Conservation (phyloP, 495 filamentous ascomycete species). For the Penicillium malachiteum region DNA sequence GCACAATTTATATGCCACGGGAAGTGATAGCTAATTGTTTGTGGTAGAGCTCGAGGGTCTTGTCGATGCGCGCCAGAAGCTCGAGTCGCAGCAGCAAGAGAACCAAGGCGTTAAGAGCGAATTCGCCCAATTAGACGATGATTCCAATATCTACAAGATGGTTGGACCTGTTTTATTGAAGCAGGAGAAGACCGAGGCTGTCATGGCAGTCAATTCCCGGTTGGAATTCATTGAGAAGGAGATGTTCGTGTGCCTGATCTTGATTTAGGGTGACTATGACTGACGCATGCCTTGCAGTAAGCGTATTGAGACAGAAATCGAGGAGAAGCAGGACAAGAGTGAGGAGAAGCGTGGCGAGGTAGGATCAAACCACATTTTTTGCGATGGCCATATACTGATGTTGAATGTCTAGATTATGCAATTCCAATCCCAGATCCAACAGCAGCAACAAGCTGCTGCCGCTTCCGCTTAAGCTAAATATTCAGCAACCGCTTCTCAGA, state of each 20-base stretch:
- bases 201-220: conserved; percentile 83
- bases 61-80: conserved; percentile 81
- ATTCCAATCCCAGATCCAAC: conserved; percentile 43
- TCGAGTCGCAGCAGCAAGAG: conserved; percentile 92
- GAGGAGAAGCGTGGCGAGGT: conserved; percentile 79
- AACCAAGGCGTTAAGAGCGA: conserved; percentile 90
- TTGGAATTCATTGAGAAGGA: conserved; percentile 92
- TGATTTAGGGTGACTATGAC: background rate
- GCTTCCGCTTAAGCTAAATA: conserved; percentile 32
- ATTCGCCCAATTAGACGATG: conserved; percentile 73
- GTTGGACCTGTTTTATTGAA: conserved; percentile 91
- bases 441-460: conserved; percentile 33
- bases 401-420: conserved; percentile 39
- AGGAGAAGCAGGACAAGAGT: conserved; percentile 73
- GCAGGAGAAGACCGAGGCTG: conserved; percentile 85
- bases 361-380: background rate
- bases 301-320: conserved; percentile 78
- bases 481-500: background rate
- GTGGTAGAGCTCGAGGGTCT: conserved; percentile 69
- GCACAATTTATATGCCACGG: too few species aligned
- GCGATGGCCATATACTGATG: conserved; percentile 15
- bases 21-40: conserved; percentile 12
- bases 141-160: conserved; percentile 90
- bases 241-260: conserved; percentile 61
- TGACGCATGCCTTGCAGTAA: conserved; percentile 53